Evolutionary conservation across 208 protist species (phyloP), one percentile per base, ranked within the genome.

Genomic region (Lotmaria passim): DNA sequence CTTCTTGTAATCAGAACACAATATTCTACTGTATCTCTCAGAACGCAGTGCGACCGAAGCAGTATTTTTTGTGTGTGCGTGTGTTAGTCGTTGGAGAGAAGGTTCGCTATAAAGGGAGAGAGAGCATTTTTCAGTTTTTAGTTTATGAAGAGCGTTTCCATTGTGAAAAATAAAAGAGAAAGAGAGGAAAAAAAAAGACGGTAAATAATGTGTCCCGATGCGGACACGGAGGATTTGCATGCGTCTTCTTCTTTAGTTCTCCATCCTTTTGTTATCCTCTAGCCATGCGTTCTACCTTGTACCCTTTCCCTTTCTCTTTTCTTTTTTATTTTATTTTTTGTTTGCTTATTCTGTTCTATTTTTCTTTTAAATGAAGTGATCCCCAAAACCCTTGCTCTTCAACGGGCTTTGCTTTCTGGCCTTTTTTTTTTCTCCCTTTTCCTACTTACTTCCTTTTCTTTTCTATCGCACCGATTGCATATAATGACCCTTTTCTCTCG

Each of bases 401-500:
- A 56, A 21, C 50, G 50, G 7, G 14, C n/a, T 19, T 15, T 36
- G 15, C 10, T 4, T 56, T 2, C 15, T 14, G 14, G 38, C 7
- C 19, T 21, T 48, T 62, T 21, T 62, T 55, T 51, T 38, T 51
- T 15, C 11, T 63, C 26, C 52, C 1, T 60, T 61, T 48, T 46
- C 12, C 52, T 19, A 53, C 60, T 28, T 61, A 33, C 10, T 5
- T 43, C 23, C 3, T 47, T 24, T 26, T 33, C 14, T 31, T 23
- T 33, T 46, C 36, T 24, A 30, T 31, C n/a, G n/a, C n/a, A n/a
- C n/a, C n/a, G n/a, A 47, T 36, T 5, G 7, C 47, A n/a, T 2
- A 23, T 17, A 7, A 77, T 72, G 69, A 44, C 38, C 6, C 30
- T 60, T 23, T 10, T 79, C 0, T 58, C 64, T 1, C 52, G 59